Percentiles rank a stretch among this genome's conserved stretches.
These are phyloP conservation scores for Colletotrichum spinosum DNA, from an alignment of 2,329 filamentous ascomycete genomes.

Conservation along the genomic window DNA sequence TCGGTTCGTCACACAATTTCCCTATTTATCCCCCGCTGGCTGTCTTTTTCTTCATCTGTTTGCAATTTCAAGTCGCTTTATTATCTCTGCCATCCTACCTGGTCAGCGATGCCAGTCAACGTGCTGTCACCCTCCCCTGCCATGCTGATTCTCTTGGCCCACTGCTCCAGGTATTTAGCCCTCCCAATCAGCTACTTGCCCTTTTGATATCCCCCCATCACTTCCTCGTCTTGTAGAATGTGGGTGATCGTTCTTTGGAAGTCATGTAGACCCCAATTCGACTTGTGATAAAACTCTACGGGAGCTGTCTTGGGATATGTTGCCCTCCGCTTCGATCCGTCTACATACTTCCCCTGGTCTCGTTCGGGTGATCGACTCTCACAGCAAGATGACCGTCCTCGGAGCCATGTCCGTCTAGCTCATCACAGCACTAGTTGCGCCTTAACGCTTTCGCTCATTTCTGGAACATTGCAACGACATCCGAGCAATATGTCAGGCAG, in stretches of 20 bases:
- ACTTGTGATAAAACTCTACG: neutral
- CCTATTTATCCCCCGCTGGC: neutral
- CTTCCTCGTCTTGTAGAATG: too few species aligned
- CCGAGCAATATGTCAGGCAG: neutral
- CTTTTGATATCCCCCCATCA: too few species aligned
- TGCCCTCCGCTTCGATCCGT: neutral
- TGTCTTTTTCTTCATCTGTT: neutral
- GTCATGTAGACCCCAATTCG: too few species aligned
- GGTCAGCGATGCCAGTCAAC: neutral
- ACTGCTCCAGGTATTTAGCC: constrained; percentile 6
- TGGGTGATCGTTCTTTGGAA: too few species aligned
- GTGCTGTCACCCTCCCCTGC: neutral
- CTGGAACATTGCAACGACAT: neutral
- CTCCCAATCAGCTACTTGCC: constrained; percentile 1
- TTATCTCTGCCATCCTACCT: neutral
- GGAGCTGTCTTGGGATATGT: neutral
- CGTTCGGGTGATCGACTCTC: constrained; percentile 3
- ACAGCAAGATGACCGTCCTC: neutral
- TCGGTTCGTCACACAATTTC: constrained; percentile 4
- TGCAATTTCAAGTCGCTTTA: neutral
- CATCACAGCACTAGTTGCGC: neutral
- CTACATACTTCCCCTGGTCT: neutral
- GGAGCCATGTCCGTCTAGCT: neutral
- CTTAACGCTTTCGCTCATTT: neutral
- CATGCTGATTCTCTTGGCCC: neutral